Conservation (phyloP, 257 asterid species). For the Paulownia fortunei region DNA sequence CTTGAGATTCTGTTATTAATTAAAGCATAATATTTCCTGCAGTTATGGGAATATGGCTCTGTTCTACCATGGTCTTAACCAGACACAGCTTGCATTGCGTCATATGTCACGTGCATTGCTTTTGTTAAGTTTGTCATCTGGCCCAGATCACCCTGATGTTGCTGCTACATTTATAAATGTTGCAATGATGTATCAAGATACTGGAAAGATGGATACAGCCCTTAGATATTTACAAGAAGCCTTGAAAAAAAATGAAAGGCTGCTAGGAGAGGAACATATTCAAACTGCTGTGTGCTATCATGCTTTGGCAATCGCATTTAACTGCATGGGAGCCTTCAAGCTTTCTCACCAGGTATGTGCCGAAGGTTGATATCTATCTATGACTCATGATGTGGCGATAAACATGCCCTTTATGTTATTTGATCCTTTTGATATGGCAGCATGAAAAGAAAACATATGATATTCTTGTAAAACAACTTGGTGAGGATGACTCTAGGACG, state of each 20-base stretch:
- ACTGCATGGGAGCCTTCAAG: conserved; percentile 91
- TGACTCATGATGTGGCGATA: conserved; percentile 11
- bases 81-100: conserved; percentile 91
- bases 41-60: conserved; percentile 99
- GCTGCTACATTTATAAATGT: conserved; percentile 96
- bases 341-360: conserved; percentile 83
- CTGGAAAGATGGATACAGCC: conserved; percentile 86
- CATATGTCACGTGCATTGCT: conserved; percentile 95
- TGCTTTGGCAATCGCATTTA: conserved; percentile 92
- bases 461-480: conserved; percentile 93
- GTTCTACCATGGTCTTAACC: conserved; percentile 94
- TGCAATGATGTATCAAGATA: conserved; percentile 99
- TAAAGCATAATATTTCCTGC: conserved; percentile 32
- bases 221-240: conserved; percentile 97
- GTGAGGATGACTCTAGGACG: conserved; percentile 95
- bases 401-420: conserved; percentile 10
- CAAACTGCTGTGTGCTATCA: conserved; percentile 99
- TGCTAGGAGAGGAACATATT: conserved; percentile 91
- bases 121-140: conserved; percentile 76
- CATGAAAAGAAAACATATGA: conserved; percentile 94
- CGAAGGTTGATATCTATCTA: not conserved
- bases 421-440: conserved; percentile 47
- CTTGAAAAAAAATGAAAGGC: conserved; percentile 79
- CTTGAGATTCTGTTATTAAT: conserved; percentile 23
- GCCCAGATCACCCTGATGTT: conserved; percentile 97